Evolutionary conservation across 106 monocot species (phyloP), one percentile per base, ranked within the genome.

Genomic region (Apostasia ramifera): DNA sequence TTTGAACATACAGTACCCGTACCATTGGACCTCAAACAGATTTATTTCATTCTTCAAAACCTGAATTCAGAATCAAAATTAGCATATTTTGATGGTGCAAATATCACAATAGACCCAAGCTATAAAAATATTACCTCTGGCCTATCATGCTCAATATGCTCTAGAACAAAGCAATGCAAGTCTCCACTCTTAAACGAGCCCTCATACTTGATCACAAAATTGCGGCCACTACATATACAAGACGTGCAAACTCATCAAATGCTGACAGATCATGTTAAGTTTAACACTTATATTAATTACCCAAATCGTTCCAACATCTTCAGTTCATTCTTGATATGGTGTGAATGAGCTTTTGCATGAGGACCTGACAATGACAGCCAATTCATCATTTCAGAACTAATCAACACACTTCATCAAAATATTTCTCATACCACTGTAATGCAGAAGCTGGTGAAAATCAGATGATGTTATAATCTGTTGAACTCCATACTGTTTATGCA

Each of bases 291-390:
- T 55, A 26, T 49, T 38, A 49, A 74, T 76, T 83, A 92, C 97
- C 97, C 97, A 85, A 92, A 98, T 66, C 84, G 73, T 67, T 98
- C 79, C 68, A 98, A 79, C 97, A 98, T 98, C 76, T 87, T 92
- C 68, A 87, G 68, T 75, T 98, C 97, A 79, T 97, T 92, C 47
- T 83, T 71, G 71, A 98, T 66, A 80, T 98, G 92, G 70, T 87
- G 83, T 10, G 85, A 79, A 79, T 90, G 72, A 77, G 97, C 86
- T 73, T 81, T 92, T 63, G 84, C 67, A 85, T 90, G 97, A 72
- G 97, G 97, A 59, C 78, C 97, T 98, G 71, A 57, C 8, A 72
- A 48, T 75, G 49, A 44, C 59, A 82, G 71, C 9, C 63, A 66
- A 41, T 10, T 26, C 26, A 52, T 41, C 4, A 40, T 67, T 6